These are phyloP conservation scores for Pseudogymnoascus sp. DNA, from an alignment of 2,329 filamentous ascomycete genomes.

Conservation along the genomic window DNA sequence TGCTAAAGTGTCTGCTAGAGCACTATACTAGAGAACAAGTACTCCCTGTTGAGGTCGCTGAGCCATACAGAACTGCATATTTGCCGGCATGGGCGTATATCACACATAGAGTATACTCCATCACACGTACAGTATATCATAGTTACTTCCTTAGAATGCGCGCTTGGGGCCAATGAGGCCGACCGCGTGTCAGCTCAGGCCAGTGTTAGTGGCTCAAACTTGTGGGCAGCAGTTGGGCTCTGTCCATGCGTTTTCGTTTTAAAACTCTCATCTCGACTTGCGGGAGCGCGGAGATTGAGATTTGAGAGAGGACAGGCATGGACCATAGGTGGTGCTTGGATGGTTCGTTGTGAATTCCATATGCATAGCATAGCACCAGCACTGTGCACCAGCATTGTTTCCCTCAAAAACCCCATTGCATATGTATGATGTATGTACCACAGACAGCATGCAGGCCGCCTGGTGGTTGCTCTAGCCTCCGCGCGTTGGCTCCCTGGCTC, in stretches of 20 bases:
- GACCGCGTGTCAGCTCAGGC: background rate
- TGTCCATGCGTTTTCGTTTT: background rate
- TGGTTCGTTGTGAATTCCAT: conserved; percentile 6
- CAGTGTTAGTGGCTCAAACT: background rate
- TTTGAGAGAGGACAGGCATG: background rate
- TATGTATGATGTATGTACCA: conserved; percentile 5
- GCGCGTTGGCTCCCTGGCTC: background rate
- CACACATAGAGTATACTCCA: conserved; percentile 2
- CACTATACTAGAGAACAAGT: background rate
- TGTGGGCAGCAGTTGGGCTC: conserved; percentile 5
- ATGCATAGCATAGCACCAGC: background rate
- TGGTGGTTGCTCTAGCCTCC: conserved; percentile 1
- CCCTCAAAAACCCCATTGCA: background rate
- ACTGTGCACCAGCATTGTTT: background rate
- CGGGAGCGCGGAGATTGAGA: conserved; percentile 3
- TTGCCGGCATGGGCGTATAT: conserved; percentile 4
- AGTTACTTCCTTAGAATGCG: background rate
- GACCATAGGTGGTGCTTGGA: background rate
- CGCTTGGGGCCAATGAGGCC: conserved; percentile 4
- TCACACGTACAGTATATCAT: background rate
- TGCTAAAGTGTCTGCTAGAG: background rate
- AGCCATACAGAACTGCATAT: conserved; percentile 1
- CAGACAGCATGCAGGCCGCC: background rate
- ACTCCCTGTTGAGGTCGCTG: background rate
- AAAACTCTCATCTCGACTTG: background rate